Conservation (phyloP, 140 eudicot species). For the Bidens hawaiensis region DNA sequence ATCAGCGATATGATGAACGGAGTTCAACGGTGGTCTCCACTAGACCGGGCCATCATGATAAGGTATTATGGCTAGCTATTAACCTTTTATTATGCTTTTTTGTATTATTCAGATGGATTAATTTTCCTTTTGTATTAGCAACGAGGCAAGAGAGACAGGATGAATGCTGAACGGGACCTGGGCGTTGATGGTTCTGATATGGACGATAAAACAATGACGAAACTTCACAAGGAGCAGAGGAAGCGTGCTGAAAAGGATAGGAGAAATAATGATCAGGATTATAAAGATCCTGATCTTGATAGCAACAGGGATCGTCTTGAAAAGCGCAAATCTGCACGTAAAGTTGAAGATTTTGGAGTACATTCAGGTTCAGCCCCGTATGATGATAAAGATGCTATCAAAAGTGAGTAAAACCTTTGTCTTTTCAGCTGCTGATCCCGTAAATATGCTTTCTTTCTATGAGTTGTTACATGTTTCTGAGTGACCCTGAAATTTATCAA, state of each 20-base stretch:
- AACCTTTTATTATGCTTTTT: neutral
- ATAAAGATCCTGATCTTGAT: constrained; percentile 66
- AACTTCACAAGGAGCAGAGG: constrained; percentile 72
- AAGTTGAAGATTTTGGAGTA: constrained; percentile 81
- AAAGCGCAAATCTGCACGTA: constrained; percentile 74
- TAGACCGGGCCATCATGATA: constrained; percentile 59
- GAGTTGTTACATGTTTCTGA: constrained; percentile 6
- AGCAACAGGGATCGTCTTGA: constrained; percentile 62
- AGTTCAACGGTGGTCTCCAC: constrained; percentile 53
- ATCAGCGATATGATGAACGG: constrained; percentile 74
- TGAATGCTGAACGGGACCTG: constrained; percentile 53
- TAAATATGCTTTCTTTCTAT: neutral
- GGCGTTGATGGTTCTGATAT: constrained; percentile 81
- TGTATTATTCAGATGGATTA: neutral
- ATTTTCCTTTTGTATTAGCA: constrained; percentile 39
- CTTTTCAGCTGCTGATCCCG: constrained; percentile 5
- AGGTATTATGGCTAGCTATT: constrained; percentile 35
- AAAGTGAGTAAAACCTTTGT: constrained; percentile 59
- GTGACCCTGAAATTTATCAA: neutral
- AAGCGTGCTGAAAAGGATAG: constrained; percentile 69
- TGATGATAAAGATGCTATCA: constrained; percentile 77
- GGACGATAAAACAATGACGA: constrained; percentile 66
- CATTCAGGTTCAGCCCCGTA: constrained; percentile 45
- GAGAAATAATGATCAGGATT: constrained; percentile 67
- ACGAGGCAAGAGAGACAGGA: constrained; percentile 67